A percentile compares a stretch with the other conserved stretches of the same genome.
phyloP scores from a whole-genome alignment of 1,284 basidiomycete genomes.

The Phylloporus sp. region DNA sequence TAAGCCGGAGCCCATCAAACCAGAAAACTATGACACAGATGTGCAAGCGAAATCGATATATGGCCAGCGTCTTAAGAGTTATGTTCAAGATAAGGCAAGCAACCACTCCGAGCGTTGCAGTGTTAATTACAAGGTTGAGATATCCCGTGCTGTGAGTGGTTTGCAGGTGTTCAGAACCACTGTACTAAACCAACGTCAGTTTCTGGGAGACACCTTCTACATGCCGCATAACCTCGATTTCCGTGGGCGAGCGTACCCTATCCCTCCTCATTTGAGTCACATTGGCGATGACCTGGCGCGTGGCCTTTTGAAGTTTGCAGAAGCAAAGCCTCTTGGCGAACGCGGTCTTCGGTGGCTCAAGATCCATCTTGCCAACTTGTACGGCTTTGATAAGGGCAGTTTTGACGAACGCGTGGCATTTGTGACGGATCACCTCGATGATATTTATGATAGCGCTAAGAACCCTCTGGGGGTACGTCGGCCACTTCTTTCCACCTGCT shows the following conservation, averaged over 20 bases:
- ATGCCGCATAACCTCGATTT: constrained; percentile 99
- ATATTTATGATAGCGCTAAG: constrained; percentile 85
- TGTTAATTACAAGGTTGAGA: constrained; percentile 97
- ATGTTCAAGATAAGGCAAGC: constrained; percentile 68
- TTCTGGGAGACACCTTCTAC: constrained; percentile 88
- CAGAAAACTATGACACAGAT: constrained; percentile 67
- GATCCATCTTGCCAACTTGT: constrained; percentile 93
- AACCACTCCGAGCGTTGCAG: constrained; percentile 92
- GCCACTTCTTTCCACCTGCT: constrained; percentile 2
- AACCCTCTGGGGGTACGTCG: constrained; percentile 75
- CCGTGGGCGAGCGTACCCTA: constrained; percentile 96
- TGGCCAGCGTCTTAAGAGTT: constrained; percentile 61
- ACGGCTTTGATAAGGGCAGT: constrained; percentile 94
- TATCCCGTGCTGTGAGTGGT: constrained; percentile 82
- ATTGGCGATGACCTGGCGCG: constrained; percentile 96
- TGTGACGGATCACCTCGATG: constrained; percentile 72
- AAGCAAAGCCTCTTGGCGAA: constrained; percentile 79
- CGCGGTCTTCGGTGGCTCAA: constrained; percentile 87
- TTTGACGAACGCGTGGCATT: constrained; percentile 91
- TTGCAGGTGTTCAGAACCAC: not conserved
- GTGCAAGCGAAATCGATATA: constrained; percentile 67
- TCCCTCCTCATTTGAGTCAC: constrained; percentile 95
- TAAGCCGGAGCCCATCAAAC: constrained; percentile 65
- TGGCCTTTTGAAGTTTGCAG: constrained; percentile 87
- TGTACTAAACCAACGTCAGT: constrained; percentile 46